Evolutionary conservation across 2,329 filamentous ascomycete species (phyloP).

Genomic region (Xylariales sp.): DNA sequence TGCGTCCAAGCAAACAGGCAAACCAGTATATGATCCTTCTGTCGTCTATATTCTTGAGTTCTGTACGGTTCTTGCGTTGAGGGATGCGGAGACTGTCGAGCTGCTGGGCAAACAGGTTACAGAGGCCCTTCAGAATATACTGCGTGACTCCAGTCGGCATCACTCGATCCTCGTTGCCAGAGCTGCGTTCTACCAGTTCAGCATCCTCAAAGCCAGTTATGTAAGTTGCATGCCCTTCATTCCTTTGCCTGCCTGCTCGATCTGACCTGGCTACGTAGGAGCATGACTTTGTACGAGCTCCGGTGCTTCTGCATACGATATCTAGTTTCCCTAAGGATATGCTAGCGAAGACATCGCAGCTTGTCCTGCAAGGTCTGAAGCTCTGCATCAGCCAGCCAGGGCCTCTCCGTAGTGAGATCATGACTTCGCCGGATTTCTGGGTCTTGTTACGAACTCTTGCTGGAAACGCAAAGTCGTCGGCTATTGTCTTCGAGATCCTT

Average conservation of each 20-base stretch:
- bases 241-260: background rate
- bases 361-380: slow-evolving; percentile 73
- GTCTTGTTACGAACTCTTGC: slow-evolving; percentile 76
- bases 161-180: slow-evolving; percentile 82
- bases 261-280: slow-evolving; percentile 50
- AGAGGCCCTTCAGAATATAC: slow-evolving; percentile 72
- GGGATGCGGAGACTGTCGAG: slow-evolving; percentile 68
- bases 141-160: slow-evolving; percentile 72
- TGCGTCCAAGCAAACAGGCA: slow-evolving; percentile 48
- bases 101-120: slow-evolving; percentile 74
- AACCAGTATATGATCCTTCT: slow-evolving; percentile 74
- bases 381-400: slow-evolving; percentile 74
- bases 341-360: slow-evolving; percentile 68
- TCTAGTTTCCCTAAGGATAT: slow-evolving; percentile 78
- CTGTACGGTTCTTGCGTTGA: slow-evolving; percentile 74
- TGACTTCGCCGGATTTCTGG: slow-evolving; percentile 97
- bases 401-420: slow-evolving; percentile 82
- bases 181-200: slow-evolving; percentile 81
- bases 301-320: slow-evolving; percentile 85
- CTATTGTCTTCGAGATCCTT: slow-evolving; percentile 81
- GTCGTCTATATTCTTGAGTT: slow-evolving; percentile 90
- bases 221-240: slow-evolving; percentile 45
- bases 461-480: slow-evolving; percentile 62
- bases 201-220: slow-evolving; percentile 77
- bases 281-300: slow-evolving; percentile 85